Conservation (phyloP, 1,284 basidiomycete species). For the Ustilago xerochloae region DNA sequence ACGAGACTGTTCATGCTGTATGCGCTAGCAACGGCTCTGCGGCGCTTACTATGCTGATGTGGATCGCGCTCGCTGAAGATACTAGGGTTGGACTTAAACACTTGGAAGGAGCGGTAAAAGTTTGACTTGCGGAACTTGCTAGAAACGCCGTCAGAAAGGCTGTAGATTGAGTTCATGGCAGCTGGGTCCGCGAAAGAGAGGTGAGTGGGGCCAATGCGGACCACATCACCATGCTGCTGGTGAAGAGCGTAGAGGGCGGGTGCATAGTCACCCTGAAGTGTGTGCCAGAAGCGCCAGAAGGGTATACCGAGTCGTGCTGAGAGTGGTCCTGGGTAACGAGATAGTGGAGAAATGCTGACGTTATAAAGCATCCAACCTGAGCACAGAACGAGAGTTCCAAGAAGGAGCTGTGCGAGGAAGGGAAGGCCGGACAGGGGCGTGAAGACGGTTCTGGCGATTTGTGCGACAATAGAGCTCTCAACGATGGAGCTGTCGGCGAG, state of each 20-base stretch:
- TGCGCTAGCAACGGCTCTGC: constrained; percentile 52
- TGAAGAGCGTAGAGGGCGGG: constrained; percentile 41
- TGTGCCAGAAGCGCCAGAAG: constrained; percentile 49
- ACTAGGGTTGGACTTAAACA: constrained; percentile 48
- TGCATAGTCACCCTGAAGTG: constrained; percentile 44
- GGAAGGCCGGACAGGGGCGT: constrained; percentile 22
- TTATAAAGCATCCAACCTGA: constrained; percentile 44
- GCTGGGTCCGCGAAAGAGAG: constrained; percentile 49
- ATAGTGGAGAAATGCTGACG: constrained; percentile 38
- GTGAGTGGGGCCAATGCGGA: constrained; percentile 57
- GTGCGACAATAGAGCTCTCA: constrained; percentile 34
- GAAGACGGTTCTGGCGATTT: constrained; percentile 12
- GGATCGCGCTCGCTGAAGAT: constrained; percentile 60
- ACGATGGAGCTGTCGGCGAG: constrained; percentile 26
- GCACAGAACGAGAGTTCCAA: constrained; percentile 2
- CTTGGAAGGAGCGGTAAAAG: constrained; percentile 49
- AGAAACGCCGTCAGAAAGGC: constrained; percentile 39
- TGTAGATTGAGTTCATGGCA: constrained; percentile 57
- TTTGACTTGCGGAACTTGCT: constrained; percentile 54
- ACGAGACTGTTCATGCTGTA: constrained; percentile 58
- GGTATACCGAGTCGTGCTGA: constrained; percentile 49
- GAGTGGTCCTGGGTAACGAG: constrained; percentile 48
- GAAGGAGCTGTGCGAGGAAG: constrained; percentile 11
- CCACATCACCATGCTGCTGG: constrained; percentile 46
- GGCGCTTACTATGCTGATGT: constrained; percentile 47